Evolutionary conservation across 108 stramenopile genomes (phyloP), one percentile per base, ranked within the genome.

Genomic region (Nannochloropsis salina): DNA sequence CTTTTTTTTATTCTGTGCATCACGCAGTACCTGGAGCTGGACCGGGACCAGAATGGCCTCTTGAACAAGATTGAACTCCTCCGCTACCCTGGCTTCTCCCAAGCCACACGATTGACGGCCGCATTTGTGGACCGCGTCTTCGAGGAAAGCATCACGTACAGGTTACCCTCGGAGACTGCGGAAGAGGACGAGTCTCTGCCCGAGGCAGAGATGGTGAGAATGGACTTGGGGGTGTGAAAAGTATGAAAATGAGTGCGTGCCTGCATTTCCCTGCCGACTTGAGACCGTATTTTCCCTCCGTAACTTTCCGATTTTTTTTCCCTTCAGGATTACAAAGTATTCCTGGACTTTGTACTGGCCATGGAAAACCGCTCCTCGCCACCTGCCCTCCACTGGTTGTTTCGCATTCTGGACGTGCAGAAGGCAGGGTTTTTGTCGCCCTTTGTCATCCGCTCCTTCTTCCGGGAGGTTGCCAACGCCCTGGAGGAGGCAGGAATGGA

Each of bases 271-370:
- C 15, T 51, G 47, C 47, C 15, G 12, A 51, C 47, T 51, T 1
- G 10, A 10, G 47, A 12, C 47, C 10, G 0, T 51, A 51, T 51
- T 15, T 51, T 15, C 1, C 15, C 15, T 15, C 15, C 61, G 8
- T 6, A 15, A 15, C n/a, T 8, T 3, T n/a, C 6, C 1, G 20
- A 74, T 2, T 74, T n/a, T 3, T 6, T n/a, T 74, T 3, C 61
- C n/a, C 61, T 6, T 8, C 6, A 74, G 61, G 92, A 92, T 85
- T 92, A 90, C 85, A 92, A 92, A 83, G 89, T 90, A 9, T 92
- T 90, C 81, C 89, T 92, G 43, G 92, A 92, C 87, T 90, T 92
- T 15, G 91, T 92, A 45, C 91, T 92, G 40, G 91, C 92, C 22
- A 88, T 92, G 86, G 90, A 88, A 80, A 89, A 90, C 86, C 85